Evolutionary conservation across 257 asterid species (phyloP).

Genomic region (Solanum commersonii): DNA sequence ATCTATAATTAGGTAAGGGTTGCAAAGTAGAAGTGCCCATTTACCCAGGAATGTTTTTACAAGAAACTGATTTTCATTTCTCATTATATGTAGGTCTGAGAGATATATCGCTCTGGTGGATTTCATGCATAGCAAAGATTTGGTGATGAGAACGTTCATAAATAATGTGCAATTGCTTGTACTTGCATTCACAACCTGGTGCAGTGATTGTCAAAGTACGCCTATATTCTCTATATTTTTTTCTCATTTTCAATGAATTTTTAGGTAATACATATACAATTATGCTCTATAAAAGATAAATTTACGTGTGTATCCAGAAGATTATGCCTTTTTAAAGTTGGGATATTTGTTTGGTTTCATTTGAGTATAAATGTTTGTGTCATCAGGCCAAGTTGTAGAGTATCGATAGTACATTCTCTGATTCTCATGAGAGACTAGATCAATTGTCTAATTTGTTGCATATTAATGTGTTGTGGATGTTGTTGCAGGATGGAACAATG

Average conservation of each 20-base stretch:
- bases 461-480: background rate
- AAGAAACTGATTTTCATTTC: background rate
- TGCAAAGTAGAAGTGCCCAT: background rate
- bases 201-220: slow-evolving; percentile 28
- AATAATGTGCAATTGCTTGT: slow-evolving; percentile 50
- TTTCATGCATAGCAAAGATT: slow-evolving; percentile 11
- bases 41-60: background rate
- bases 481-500: slow-evolving; percentile 42
- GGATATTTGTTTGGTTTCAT: background rate
- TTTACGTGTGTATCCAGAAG: background rate
- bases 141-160: slow-evolving; percentile 37
- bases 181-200: slow-evolving; percentile 42
- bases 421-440: background rate
- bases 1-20: background rate
- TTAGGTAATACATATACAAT: background rate
- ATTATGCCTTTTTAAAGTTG: background rate
- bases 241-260: background rate
- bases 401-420: too few relatives aligned
- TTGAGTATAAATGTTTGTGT: background rate
- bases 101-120: slow-evolving; percentile 36
- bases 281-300: background rate
- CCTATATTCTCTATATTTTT: background rate
- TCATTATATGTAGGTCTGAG: slow-evolving; percentile 18
- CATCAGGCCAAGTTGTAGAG: background rate
- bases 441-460: too few relatives aligned